Evolutionary conservation across 345 rosid genomes (phyloP).

Genomic region (Arabidopsis suecica): DNA sequence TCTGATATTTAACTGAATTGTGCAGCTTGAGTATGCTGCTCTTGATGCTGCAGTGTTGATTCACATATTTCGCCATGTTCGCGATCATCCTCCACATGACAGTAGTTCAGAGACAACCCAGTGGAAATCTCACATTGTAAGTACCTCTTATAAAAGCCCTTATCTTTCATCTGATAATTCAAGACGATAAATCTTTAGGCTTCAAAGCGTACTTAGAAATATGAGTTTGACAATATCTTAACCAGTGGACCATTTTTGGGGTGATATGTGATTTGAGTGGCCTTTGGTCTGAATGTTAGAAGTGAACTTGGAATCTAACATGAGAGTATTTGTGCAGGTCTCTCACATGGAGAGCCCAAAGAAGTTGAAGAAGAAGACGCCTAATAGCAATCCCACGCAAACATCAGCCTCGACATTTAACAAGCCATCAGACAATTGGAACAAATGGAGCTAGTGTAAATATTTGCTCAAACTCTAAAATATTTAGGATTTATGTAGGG

Average conservation of each 20-base stretch:
- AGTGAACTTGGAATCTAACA: conserved; percentile 17
- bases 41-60: conserved; percentile 89
- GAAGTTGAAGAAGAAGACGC: conserved; percentile 49
- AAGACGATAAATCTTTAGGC: conserved; percentile 1
- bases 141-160: conserved; percentile 34
- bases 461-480: background rate
- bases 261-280: background rate
- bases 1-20: background rate
- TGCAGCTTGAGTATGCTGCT: conserved; percentile 94
- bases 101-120: conserved; percentile 52
- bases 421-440: conserved; percentile 28
- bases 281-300: conserved; percentile 6
- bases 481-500: background rate
- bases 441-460: conserved; percentile 20
- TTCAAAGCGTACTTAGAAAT: background rate
- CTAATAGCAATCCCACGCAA: conserved; percentile 17
- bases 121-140: conserved; percentile 86
- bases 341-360: conserved; percentile 59
- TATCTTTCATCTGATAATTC: background rate
- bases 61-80: conserved; percentile 69
- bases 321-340: conserved; percentile 48
- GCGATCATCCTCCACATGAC: conserved; percentile 51
- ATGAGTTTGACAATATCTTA: background rate
- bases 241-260: background rate
- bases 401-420: conserved; percentile 16